These are phyloP conservation scores for Pulveroboletus ravenelii DNA, from an alignment of 768 basidiomycete genomes.

Conservation along the genomic window DNA sequence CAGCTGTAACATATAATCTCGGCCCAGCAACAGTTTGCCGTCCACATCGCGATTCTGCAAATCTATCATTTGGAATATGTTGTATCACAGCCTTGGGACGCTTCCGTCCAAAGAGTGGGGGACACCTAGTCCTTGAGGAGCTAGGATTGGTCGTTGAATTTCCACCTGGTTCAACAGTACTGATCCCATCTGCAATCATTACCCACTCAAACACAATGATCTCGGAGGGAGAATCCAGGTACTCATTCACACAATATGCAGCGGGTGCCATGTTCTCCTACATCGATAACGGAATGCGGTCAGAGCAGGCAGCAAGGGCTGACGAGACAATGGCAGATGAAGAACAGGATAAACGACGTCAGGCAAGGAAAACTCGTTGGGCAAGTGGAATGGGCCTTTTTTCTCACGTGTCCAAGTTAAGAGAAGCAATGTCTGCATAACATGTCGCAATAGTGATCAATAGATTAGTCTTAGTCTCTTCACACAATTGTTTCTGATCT, in stretches of 20 bases:
- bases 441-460: too few relatives aligned
- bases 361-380: too few relatives aligned
- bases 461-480: too few relatives aligned
- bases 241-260: slow-evolving; percentile 5
- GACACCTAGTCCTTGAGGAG: background rate
- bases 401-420: too few relatives aligned
- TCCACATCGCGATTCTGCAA: background rate
- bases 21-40: background rate
- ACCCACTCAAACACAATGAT: slow-evolving; percentile 2
- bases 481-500: too few relatives aligned
- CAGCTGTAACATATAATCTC: background rate
- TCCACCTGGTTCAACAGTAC: background rate
- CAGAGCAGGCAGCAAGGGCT: background rate
- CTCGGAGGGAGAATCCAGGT: background rate
- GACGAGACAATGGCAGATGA: too few relatives aligned
- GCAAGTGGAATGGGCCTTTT: too few relatives aligned
- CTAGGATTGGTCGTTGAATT: background rate
- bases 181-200: background rate
- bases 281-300: slow-evolving; percentile 7
- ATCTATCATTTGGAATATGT: slow-evolving; percentile 7
- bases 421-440: too few relatives aligned
- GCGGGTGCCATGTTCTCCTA: slow-evolving; percentile 1
- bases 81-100: background rate
- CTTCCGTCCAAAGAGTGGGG: background rate
- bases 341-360: too few relatives aligned